Conservation (phyloP, 2,329 filamentous ascomycete genomes). For the Rhynchosporium secalis region DNA sequence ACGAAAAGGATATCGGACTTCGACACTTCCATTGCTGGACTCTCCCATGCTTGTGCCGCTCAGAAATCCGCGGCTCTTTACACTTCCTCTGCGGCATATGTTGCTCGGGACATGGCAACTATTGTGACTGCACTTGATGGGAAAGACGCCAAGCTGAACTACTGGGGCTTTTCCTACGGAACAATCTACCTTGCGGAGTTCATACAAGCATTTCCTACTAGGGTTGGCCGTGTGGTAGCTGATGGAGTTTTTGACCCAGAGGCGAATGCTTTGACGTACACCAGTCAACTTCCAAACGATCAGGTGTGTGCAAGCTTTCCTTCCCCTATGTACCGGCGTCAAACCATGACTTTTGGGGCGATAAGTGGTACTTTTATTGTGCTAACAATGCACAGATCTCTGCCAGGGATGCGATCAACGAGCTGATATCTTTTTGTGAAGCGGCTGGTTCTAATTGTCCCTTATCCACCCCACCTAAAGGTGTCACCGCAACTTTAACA, state of each 20-base stretch:
- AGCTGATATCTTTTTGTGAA: constrained; percentile 22
- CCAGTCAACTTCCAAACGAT: constrained; percentile 23
- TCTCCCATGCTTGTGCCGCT: constrained; percentile 23
- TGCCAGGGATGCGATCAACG: constrained; percentile 20
- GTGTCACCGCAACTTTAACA: not conserved
- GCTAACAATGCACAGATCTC: not conserved
- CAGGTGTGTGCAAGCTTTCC: constrained; percentile 1
- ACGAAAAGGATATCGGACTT: constrained; percentile 5
- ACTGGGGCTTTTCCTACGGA: constrained; percentile 51
- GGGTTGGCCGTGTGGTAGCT: constrained; percentile 44
- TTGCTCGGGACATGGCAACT: constrained; percentile 27
- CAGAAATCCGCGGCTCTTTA: constrained; percentile 24
- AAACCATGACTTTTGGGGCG: too few relatives aligned
- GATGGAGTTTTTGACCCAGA: constrained; percentile 34
- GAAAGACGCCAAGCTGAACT: constrained; percentile 10
- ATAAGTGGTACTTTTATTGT: too few relatives aligned
- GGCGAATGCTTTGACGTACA: constrained; percentile 43
- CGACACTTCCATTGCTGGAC: constrained; percentile 16
- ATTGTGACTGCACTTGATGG: constrained; percentile 22
- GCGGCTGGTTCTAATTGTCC: constrained; percentile 17
- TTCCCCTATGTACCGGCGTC: too few relatives aligned
- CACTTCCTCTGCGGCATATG: constrained; percentile 26
- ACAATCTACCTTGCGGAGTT: constrained; percentile 46
- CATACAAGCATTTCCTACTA: constrained; percentile 43
- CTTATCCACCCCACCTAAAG: constrained; percentile 5